These are phyloP conservation scores for Talaromyces liani DNA, from an alignment of 495 filamentous ascomycete genomes.

Conservation along the genomic window DNA sequence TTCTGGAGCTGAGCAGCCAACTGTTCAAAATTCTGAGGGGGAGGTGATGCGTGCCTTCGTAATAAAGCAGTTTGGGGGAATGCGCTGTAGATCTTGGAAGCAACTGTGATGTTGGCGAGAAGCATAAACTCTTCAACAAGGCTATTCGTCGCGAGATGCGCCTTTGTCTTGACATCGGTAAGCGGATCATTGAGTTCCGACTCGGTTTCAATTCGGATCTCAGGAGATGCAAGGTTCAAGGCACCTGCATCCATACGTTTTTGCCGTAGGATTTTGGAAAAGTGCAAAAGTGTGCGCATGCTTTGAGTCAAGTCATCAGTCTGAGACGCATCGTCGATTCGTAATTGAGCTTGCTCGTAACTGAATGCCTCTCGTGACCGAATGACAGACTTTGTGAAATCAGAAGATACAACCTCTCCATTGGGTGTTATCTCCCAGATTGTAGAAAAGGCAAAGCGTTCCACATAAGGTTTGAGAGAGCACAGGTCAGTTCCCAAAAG, in stretches of 20 bases:
- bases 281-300: conserved; percentile 78
- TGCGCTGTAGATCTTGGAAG: conserved; percentile 73
- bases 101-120: conserved; percentile 93
- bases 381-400: conserved; percentile 96
- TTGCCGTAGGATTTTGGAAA: conserved; percentile 90
- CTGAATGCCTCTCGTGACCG: conserved; percentile 96
- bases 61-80: conserved; percentile 95
- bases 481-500: conserved; percentile 93
- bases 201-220: conserved; percentile 89
- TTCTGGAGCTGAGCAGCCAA: conserved; percentile 81
- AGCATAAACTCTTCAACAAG: conserved; percentile 99
- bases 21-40: conserved; percentile 93
- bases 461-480: conserved; percentile 94
- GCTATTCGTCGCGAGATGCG: conserved; percentile 91
- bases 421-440: conserved; percentile 86
- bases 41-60: conserved; percentile 83
- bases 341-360: conserved; percentile 89
- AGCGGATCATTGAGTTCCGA: conserved; percentile 93
- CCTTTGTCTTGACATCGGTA: conserved; percentile 85
- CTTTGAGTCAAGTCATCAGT: conserved; percentile 83
- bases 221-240: conserved; percentile 87
- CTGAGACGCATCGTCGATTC: conserved; percentile 81
- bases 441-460: conserved; percentile 93
- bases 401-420: conserved; percentile 71
- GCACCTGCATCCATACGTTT: conserved; percentile 96